Evolutionary conservation across 768 basidiomycete species (phyloP), one percentile per base, ranked within the genome.

Genomic region (Tricholoma flavovirens): DNA sequence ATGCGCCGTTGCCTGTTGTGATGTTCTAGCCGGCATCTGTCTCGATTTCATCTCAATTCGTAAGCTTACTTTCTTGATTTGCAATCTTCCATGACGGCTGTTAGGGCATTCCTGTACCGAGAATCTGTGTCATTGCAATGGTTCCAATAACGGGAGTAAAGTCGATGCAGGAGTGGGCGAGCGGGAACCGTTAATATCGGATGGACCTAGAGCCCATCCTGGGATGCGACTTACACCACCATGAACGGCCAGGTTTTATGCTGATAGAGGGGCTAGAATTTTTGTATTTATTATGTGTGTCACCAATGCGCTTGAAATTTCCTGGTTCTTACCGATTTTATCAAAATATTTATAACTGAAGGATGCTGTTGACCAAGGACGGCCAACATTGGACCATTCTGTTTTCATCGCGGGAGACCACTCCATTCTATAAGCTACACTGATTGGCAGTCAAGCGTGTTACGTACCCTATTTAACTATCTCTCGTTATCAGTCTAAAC

Each of bases 11-110:
- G 64, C 65, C n/a, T 75, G 73, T 53, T 64, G 65, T 50, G 69
- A 75, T 30, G 66, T 77, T 14, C 59, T 69, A 32, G 69, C 73
- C 0, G 76, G 75, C 24, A 62, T 73, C 4, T 71, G 70, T 56
- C 56, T 75, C 11, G 75, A 77, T 61, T 77, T 74, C 55, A 59
- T 61, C 1, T 75, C 76, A 1, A 61, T 73, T 53, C 70, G 75
- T 77, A 60, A 42, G 71, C 22, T 58, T 12, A 4, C 38, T 29
- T 10, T 21, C 50, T 21, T 43, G 8, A 32, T 19, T 24, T 29
- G 21, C 21, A 22, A 49, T 9, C 17, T 30, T 12, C 19, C 26
- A 11, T 53, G 33, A 49, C 21, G 30, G 51, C 33, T 49, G 8
- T 26, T 24, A 76, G 75, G 73, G 9, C 75, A 76, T 61, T 45